Conservation (phyloP, 768 basidiomycete genomes). For the Tulasnella sp. region DNA sequence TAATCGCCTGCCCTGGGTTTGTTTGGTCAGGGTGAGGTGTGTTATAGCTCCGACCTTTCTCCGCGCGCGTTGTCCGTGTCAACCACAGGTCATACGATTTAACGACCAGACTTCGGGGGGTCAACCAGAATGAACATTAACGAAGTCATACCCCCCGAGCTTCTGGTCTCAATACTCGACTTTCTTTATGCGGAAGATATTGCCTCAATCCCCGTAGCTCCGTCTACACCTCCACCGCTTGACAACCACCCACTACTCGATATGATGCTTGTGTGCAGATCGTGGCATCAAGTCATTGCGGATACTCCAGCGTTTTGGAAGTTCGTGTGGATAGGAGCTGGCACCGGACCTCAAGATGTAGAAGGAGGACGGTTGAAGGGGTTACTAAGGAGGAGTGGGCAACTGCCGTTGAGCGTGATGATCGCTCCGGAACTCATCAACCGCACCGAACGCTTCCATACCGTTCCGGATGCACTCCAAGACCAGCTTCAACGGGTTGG, state of each 20-base stretch:
- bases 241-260: neutral
- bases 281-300: neutral
- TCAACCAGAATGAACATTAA: too few species aligned
- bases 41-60: too few species aligned
- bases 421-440: neutral
- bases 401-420: neutral
- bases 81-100: too few species aligned
- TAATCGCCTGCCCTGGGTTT: too few species aligned
- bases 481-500: neutral
- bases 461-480: neutral
- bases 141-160: too few species aligned
- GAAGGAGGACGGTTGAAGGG: neutral
- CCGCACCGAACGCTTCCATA: neutral
- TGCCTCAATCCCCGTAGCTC: too few species aligned
- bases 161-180: too few species aligned
- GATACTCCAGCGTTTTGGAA: neutral
- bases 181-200: too few species aligned
- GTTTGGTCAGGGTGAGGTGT: too few species aligned
- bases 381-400: neutral
- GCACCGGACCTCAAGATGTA: neutral
- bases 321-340: neutral
- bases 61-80: too few species aligned
- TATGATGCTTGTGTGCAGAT: neutral
- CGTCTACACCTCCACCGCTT: too few species aligned
- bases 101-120: too few species aligned